A percentile compares a stretch with the other conserved stretches of the same genome.
Conservation (phyloP, 2,329 filamentous ascomycete species). For the Fusarium marasasianum region DNA sequence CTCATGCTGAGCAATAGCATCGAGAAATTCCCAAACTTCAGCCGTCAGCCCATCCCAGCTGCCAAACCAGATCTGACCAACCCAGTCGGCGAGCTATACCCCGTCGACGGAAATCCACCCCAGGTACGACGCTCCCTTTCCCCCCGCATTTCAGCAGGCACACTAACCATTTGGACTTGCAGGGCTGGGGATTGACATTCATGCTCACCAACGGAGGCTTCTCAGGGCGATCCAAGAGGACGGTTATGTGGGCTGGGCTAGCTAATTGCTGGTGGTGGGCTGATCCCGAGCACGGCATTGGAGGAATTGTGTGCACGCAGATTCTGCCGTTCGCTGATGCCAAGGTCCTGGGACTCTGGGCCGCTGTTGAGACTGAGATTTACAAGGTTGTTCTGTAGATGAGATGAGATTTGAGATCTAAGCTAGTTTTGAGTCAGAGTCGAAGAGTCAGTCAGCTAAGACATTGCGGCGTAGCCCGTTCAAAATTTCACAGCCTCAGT, state of each 20-base stretch:
- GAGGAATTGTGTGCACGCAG: slow-evolving; percentile 60
- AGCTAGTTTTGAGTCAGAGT: background rate
- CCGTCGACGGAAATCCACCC: slow-evolving; percentile 54
- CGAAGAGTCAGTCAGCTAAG: background rate
- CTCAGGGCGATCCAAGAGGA: slow-evolving; percentile 62
- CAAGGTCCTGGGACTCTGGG: slow-evolving; percentile 54
- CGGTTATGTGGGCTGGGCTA: slow-evolving; percentile 67
- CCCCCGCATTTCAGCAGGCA: background rate
- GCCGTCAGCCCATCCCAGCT: slow-evolving; percentile 54
- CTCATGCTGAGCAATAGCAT: slow-evolving; percentile 74
- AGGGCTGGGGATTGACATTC: slow-evolving; percentile 70
- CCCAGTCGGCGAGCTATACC: slow-evolving; percentile 60
- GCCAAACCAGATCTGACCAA: slow-evolving; percentile 61
- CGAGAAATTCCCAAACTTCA: slow-evolving; percentile 62
- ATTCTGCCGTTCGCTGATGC: slow-evolving; percentile 60
- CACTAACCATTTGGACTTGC: background rate
- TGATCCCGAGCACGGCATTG: slow-evolving; percentile 68
- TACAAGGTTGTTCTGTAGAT: slow-evolving; percentile 44
- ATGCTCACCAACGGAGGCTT: slow-evolving; percentile 60
- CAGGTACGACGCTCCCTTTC: slow-evolving; percentile 48
- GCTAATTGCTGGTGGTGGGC: slow-evolving; percentile 71
- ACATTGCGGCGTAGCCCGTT: background rate
- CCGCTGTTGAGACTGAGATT: slow-evolving; percentile 49
- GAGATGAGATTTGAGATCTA: background rate
- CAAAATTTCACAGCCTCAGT: background rate